Base-by-base conservation (phyloP, 2,329 filamentous ascomycete genomes). In the Emericellopsis cladophorae region DNA sequence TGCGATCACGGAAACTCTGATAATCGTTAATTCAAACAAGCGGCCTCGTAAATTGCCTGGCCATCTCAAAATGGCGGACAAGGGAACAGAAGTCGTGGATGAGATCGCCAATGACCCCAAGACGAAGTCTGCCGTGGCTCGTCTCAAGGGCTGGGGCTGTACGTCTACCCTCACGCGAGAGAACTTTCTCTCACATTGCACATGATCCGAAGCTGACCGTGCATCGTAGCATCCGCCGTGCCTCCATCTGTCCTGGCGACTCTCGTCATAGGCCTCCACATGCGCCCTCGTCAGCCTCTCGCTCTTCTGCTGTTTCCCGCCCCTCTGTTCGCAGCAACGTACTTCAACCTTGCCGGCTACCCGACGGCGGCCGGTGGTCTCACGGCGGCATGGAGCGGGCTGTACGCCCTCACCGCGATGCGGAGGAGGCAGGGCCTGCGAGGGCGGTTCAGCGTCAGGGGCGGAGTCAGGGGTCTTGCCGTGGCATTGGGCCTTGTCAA, bases 291-390 rank as follows among this genome's bases (percentile, higher is more conserved):
- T 38, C 68, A 70, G 48, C 48, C 60, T 11, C 56, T 74, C 4
- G 69, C 73, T 31, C 63, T 76, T 51, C 64, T 73, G 52, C 59
- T 70, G 48, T 66, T 69, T 51, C 56, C 62, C n/a, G 68, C 69
- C 21, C 61, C 71, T 22, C 66, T 77, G 26, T 56, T 75, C 42
- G 74, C 77, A 57, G 62, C 67, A 41, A 69, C 66, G 53, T 79
- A 78, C 58, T 66, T 76, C 51, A 76, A 75, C 54, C 65, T 79
- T 7, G 70, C 73, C 16, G 74, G 74, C 44, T 76, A 71, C 59
- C 67, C 66, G 45, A 73, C 70, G 40, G 73, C 74, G 52, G 66
- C 65, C 42, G 74, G 73, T 3, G 74, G 72, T 39, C 58, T 77
- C 42, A 65, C 69, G 0, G 70, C 70, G 40, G 72, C 74, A 14